A percentile compares a stretch with the other conserved stretches of the same genome.
Conservation (phyloP, 2,329 filamentous ascomycete species). For the Alternaria brassicae region DNA sequence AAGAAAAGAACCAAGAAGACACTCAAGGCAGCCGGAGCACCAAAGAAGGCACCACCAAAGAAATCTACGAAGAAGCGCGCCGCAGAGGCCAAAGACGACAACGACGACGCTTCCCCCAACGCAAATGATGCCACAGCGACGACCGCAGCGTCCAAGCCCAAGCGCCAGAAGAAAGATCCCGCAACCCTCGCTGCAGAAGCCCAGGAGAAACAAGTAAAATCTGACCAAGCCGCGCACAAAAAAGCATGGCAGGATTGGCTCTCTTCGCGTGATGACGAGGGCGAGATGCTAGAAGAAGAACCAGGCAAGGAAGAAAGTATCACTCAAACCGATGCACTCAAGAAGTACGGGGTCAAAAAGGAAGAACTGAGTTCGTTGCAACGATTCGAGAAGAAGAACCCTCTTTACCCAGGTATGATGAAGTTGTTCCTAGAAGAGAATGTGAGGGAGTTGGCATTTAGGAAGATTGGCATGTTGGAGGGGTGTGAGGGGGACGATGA, state of each 20-base stretch:
- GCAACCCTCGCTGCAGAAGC: not conserved
- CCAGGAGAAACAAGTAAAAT: conserved; percentile 5
- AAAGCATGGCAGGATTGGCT: conserved; percentile 14
- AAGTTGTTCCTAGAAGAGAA: conserved; percentile 19
- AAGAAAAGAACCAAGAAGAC: conserved; percentile 14
- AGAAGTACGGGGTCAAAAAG: conserved; percentile 23
- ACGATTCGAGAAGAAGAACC: conserved; percentile 19
- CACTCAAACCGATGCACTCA: conserved; percentile 21
- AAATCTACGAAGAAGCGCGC: not conserved
- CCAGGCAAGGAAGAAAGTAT: conserved; percentile 12
- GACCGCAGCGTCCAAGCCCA: not conserved
- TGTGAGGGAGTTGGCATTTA: conserved; percentile 11
- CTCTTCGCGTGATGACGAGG: not conserved
- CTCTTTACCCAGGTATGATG: conserved; percentile 12
- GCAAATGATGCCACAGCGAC: not conserved
- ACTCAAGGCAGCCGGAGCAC: not conserved
- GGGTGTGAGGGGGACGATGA: not conserved
- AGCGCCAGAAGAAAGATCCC: conserved; percentile 18
- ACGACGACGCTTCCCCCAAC: not conserved
- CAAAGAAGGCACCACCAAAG: not conserved
- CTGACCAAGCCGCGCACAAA: conserved; percentile 8
- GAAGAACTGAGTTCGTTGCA: conserved; percentile 9
- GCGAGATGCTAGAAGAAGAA: conserved; percentile 9
- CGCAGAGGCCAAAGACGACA: not conserved
- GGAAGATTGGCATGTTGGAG: conserved; percentile 16